Base-by-base conservation (phyloP, 495 filamentous ascomycete genomes). In the Filosporella fistucella region DNA sequence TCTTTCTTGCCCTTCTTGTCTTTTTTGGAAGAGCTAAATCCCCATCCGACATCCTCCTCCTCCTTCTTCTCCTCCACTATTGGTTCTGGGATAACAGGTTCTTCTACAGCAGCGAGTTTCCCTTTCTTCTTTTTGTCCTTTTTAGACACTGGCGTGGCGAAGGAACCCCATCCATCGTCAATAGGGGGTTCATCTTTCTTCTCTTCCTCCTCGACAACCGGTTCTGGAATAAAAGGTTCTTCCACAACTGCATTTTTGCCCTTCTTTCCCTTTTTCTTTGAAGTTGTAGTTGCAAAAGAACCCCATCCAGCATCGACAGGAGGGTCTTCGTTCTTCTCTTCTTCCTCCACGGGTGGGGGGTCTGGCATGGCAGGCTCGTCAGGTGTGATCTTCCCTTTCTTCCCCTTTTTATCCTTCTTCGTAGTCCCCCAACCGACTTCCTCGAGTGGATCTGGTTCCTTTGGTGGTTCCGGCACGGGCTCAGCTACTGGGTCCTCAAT, bases 191-290 rank as follows among this genome's bases (percentile, higher is more conserved):
- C 12, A 32, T 12, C 10, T 14, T 42, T 24, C 29, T 42, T 25
- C 13, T 5, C 32, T 35, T 35, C 32, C n/a, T 13, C 13, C 3
- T 29, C 35, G 6, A 38, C 18, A 20, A 21, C 2, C 20, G 41
- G 41, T 18, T 43, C 41, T 25, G n/a, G n/a, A n/a, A n/a, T n/a
- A n/a, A n/a, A n/a, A n/a, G n/a, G n/a, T n/a, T n/a, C n/a, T 36
- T 65, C 60, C 30, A 63, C 64, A 18, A 55, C 29, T 4, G 33
- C 38, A 7, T 25, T 40, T 32, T 60, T 60, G 17, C 41, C 41
- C 52, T 59, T 60, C 39, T 64, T 63, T 48, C 63, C 64, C 40
- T 62, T 62, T 44, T 63, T 59, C 53, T 67, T 68, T 37, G 57
- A 60, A 49, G 64, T 71, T 20, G 56, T 57, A n/a, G 22, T 44